Base-by-base conservation (phyloP, 1,284 basidiomycete species). In the Lentinus polychrous region DNA sequence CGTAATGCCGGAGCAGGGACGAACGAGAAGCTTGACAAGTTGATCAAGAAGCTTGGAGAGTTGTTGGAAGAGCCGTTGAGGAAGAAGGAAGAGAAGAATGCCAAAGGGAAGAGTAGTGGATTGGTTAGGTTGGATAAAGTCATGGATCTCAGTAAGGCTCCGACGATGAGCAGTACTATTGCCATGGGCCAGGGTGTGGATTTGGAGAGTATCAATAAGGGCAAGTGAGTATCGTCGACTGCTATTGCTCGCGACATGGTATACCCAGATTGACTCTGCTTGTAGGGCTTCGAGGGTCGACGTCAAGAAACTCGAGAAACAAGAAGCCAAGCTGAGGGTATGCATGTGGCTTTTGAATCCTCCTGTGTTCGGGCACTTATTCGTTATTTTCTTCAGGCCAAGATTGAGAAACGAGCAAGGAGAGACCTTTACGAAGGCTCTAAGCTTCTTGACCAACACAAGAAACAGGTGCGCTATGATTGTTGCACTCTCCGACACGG, bases 261-360 rank as follows among this genome's bases (percentile, higher is more conserved):
- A 15, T 15, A 15, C n/a, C n/a, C 5, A 10, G 24, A 8, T 38
- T 55, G 22, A 49, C 33, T 49, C 45, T 52, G 37, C 40, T 33
- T 39, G 24, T 57, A 91, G 91, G 67, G 91, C 91, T 27, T 94
- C 94, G 41, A 86, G 91, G 42, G 96, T 99, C 49, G 96, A 99
- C 72, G 81, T 99, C 55, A 94, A 92, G 71, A 98, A 97, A 63
- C 81, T 99, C 14, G 96, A 97, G 66, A 98, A 98, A 67, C 94
- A 96, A 58, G 96, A 99, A 68, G 92, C 94, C 2, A 99, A 99
- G 68, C 84, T 99, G 52, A 86, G 86, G 73, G 86, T 83, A 52
- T 47, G 67, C 54, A 23, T 40, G 34, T 14, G 24, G 0, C 39
- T n/a, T 14, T 46, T 33, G 12, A 23, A 2, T 42, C 44, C 20